A percentile compares a stretch with the other conserved stretches of the same genome.
Conservation (phyloP, 2,329 filamentous ascomycete genomes). For the Venturia oleaginea region DNA sequence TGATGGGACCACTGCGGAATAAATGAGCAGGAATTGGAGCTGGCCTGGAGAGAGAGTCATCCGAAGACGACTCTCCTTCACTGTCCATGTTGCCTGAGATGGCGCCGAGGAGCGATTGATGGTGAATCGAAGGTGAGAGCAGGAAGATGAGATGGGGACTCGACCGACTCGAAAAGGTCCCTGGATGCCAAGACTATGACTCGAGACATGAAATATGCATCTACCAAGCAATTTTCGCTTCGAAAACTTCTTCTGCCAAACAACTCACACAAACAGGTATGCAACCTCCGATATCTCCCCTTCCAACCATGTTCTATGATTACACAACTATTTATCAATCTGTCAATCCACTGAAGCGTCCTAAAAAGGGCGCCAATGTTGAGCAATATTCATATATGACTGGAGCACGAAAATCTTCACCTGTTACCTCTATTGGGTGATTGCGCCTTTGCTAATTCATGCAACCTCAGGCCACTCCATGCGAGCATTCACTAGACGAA, state of each 20-base stretch:
- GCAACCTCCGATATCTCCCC: neutral
- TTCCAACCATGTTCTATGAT: slow-evolving; percentile 49
- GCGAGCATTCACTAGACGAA: slow-evolving; percentile 14
- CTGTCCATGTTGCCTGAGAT: neutral
- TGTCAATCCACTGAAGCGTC: slow-evolving; percentile 69
- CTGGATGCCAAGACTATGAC: neutral
- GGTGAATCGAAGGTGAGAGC: neutral
- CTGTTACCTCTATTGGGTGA: neutral
- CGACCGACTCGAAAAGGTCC: neutral
- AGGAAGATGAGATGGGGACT: neutral
- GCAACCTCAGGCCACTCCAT: neutral
- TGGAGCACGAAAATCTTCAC: neutral
- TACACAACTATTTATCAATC: slow-evolving; percentile 44
- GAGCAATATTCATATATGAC: slow-evolving; percentile 33
- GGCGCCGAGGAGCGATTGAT: neutral
- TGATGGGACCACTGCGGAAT: neutral
- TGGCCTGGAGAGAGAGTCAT: neutral
- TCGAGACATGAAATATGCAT: neutral
- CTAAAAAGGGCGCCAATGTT: slow-evolving; percentile 43
- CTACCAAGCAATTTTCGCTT: neutral
- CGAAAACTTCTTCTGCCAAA: neutral
- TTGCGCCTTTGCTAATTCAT: neutral
- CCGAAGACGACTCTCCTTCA: neutral
- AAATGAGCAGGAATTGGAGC: neutral
- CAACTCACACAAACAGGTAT: neutral